Conservation (phyloP, 192 early-diverging fungal genomes). For the Phycomyces nitens region DNA sequence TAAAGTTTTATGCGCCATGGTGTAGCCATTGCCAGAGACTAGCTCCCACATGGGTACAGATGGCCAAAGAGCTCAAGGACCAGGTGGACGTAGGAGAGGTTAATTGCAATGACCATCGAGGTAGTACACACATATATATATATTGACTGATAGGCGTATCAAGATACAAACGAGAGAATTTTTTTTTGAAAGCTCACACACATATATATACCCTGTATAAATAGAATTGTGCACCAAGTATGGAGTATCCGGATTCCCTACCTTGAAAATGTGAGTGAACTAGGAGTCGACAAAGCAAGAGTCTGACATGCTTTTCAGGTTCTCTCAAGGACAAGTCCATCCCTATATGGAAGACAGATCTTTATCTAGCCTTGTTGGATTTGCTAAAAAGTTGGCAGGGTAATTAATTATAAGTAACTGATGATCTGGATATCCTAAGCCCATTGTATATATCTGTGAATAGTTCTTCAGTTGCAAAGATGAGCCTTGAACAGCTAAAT, state of each 20-base stretch:
- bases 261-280: conserved; percentile 62
- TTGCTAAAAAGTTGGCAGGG: conserved; percentile 17
- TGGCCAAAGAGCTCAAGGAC: conserved; percentile 61
- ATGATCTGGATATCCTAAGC: too few relatives aligned
- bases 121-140: conserved; percentile 11
- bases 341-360: conserved; percentile 5
- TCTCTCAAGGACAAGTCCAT: not conserved
- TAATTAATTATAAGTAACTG: not conserved
- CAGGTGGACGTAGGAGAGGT: conserved; percentile 81
- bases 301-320: not conserved
- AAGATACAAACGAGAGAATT: too few relatives aligned
- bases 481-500: conserved; percentile 36
- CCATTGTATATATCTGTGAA: not conserved
- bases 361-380: conserved; percentile 10
- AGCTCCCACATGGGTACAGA: conserved; percentile 72
- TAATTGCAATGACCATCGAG: conserved; percentile 72
- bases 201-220: too few relatives aligned
- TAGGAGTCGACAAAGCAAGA: not conserved
- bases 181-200: too few relatives aligned
- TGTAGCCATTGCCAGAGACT: conserved; percentile 82
- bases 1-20: conserved; percentile 89
- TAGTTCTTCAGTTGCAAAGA: conserved; percentile 26
- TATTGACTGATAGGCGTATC: too few relatives aligned
- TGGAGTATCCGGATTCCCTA: conserved; percentile 78
- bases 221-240: conserved; percentile 57